Evolutionary conservation across 805 yeast genomes (phyloP).

Genomic region (Sungouiozyma intestinalis): DNA sequence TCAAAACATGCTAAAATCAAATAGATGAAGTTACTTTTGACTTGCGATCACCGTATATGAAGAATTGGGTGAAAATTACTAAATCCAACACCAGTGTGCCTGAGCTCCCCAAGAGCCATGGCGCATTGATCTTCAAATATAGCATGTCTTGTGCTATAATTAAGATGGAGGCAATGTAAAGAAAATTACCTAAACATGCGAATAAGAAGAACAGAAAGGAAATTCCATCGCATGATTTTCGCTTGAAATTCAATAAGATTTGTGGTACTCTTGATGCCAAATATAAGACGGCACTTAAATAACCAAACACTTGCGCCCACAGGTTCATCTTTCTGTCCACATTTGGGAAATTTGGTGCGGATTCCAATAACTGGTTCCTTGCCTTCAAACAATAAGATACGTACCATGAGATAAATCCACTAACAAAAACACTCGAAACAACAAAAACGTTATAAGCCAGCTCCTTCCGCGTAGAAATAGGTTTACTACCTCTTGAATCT

Average conservation of each 20-base stretch:
- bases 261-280: slow-evolving; percentile 91
- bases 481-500: slow-evolving; percentile 9
- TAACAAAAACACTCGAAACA: slow-evolving; percentile 54
- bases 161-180: slow-evolving; percentile 79
- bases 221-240: slow-evolving; percentile 92
- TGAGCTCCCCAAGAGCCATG: slow-evolving; percentile 87
- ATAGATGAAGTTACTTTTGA: background rate
- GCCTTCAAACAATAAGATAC: slow-evolving; percentile 37
- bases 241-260: slow-evolving; percentile 67
- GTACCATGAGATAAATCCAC: slow-evolving; percentile 87
- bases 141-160: slow-evolving; percentile 59
- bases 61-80: slow-evolving; percentile 76
- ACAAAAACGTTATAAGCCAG: slow-evolving; percentile 32
- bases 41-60: slow-evolving; percentile 54
- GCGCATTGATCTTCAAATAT: slow-evolving; percentile 70
- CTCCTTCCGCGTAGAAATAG: slow-evolving; percentile 12
- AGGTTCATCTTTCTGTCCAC: slow-evolving; percentile 46
- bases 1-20: background rate
- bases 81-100: slow-evolving; percentile 83
- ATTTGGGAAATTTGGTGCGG: slow-evolving; percentile 22
- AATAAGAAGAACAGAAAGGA: slow-evolving; percentile 87
- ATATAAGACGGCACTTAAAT: slow-evolving; percentile 60
- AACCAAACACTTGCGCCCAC: slow-evolving; percentile 81
- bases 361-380: background rate
- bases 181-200: slow-evolving; percentile 89